Evolutionary conservation across 2,329 filamentous ascomycete species (phyloP).

Genomic region (Calcarisporium arbuscula): DNA sequence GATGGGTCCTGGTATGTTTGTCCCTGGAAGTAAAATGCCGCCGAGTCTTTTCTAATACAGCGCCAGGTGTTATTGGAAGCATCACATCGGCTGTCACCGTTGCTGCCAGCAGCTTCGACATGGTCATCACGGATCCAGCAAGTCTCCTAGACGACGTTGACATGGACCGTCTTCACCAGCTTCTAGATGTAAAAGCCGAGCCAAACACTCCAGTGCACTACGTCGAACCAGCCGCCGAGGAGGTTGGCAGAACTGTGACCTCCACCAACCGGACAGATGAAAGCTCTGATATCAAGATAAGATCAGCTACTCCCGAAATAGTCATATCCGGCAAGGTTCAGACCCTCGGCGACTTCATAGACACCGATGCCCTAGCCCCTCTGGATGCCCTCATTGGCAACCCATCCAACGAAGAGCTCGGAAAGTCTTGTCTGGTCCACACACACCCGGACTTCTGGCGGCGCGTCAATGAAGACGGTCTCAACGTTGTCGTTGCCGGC

Average conservation of each 20-base stretch:
- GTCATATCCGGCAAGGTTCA: slow-evolving; percentile 29
- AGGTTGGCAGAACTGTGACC: too few relatives aligned
- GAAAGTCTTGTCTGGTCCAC: slow-evolving; percentile 32
- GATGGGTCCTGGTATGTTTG: slow-evolving; percentile 30
- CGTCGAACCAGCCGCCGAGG: too few relatives aligned
- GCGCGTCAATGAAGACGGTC: slow-evolving; percentile 26
- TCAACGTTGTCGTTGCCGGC: slow-evolving; percentile 36
- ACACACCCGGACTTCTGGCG: slow-evolving; percentile 33
- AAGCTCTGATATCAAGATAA: background rate
- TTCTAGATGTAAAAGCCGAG: too few relatives aligned
- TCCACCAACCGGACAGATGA: too few relatives aligned
- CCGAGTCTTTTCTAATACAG: too few relatives aligned
- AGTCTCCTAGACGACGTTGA: too few relatives aligned
- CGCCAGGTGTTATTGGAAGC: slow-evolving; percentile 28
- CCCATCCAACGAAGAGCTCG: slow-evolving; percentile 23
- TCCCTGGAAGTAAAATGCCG: background rate
- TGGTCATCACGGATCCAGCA: slow-evolving; percentile 35
- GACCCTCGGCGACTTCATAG: slow-evolving; percentile 36
- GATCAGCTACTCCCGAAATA: background rate
- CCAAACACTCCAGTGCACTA: too few relatives aligned
- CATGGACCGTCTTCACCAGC: too few relatives aligned
- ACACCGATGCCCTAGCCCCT: slow-evolving; percentile 35
- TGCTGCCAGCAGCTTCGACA: slow-evolving; percentile 38
- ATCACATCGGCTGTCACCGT: slow-evolving; percentile 39
- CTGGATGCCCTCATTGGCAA: background rate